Base-by-base conservation (phyloP, 306 rosid genomes). In the Luffa acutangula region DNA sequence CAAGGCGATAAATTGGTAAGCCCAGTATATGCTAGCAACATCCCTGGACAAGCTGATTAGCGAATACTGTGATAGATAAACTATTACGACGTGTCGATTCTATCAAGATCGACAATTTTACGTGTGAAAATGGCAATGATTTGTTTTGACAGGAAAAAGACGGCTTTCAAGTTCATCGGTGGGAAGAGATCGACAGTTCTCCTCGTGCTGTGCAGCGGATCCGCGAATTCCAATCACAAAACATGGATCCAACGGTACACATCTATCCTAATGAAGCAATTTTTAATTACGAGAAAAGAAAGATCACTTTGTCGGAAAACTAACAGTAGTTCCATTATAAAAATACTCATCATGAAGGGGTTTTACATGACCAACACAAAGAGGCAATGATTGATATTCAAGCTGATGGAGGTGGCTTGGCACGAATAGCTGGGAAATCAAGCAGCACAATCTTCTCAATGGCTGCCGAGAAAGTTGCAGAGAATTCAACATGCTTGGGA, bases 391-490 rank as follows among this genome's bases (percentile, higher is more conserved):
- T 51, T 48, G 20, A 33, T 49, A 51, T 31, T 78, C 64, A 78
- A 48, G 84, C 51, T 1, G 83, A 9, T 48, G 63, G 79, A 56
- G 87, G 82, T 41, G 87, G 53, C 87, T 95, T 95, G 83, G 85
- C 90, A 78, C 84, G 87, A 42, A 80, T 82, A 25, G 97, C 57
- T 15, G 96, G 91, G 85, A 92, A 95, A 88, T 95, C 98, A 65
- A 95, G 89, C 58, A 95, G 81, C 85, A 95, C 92, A 77, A 95
- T 86, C 78, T 95, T 95, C 48, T 95, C 97, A 74, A 95, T 88
- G 6, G 92, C 97, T 14, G 87, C 78, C 20, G 98, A 95, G 80
- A 95, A 95, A 11, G 84, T 84, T 39, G 93, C 84, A 3, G 98
- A 95, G 83, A 92, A 95, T 72, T 93, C 96, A 0, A 87, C 76